These are phyloP conservation scores for Diaporthe amygdali DNA, from an alignment of 2,329 filamentous ascomycete species.

Conservation along the genomic window DNA sequence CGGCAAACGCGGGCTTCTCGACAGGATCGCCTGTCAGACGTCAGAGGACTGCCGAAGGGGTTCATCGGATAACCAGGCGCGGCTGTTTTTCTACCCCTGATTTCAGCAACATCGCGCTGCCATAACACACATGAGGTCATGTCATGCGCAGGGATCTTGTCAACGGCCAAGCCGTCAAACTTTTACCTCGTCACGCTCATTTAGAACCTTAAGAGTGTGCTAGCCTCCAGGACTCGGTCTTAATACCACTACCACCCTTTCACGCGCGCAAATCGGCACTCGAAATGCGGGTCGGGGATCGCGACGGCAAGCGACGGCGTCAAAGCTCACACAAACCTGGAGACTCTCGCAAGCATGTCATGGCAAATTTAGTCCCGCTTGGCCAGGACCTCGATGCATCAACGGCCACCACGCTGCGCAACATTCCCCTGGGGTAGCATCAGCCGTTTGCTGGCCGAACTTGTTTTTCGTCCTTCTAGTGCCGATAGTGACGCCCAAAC, in stretches of 20 bases:
- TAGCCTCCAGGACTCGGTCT: not conserved
- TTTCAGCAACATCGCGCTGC: slow-evolving; percentile 2
- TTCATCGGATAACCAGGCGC: not conserved
- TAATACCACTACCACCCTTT: not conserved
- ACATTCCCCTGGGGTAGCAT: not conserved
- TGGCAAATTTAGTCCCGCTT: not conserved
- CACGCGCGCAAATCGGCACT: not conserved
- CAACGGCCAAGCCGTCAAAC: slow-evolving; percentile 2
- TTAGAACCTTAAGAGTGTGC: slow-evolving; percentile 5
- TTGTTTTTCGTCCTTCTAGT: not conserved
- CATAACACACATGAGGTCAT: not conserved
- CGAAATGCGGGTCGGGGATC: not conserved
- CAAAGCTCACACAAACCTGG: not conserved
- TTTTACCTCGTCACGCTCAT: not conserved
- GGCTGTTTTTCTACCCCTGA: not conserved
- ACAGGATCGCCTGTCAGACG: not conserved
- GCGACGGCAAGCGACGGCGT: not conserved
- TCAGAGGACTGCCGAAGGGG: not conserved
- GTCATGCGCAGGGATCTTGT: slow-evolving; percentile 12
- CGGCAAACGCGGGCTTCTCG: not conserved
- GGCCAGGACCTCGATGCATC: not conserved
- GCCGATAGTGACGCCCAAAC: not conserved
- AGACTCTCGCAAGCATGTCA: not conserved
- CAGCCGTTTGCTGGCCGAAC: not conserved
- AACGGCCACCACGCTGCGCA: not conserved